Base-by-base conservation (phyloP, 805 yeast species). In the Myxozyma monticola region DNA sequence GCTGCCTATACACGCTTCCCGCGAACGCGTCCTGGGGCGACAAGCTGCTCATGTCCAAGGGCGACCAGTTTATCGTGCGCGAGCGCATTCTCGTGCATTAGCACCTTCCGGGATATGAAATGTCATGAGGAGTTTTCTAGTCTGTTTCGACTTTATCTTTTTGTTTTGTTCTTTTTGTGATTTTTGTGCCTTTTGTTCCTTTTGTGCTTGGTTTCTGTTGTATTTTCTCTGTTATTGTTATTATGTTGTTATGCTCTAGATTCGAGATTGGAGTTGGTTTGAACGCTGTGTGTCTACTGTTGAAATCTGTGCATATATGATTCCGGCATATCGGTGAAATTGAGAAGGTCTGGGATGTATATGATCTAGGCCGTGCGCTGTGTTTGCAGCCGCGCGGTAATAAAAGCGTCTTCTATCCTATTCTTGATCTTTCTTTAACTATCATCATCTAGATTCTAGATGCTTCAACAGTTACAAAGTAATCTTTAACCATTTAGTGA, bases 21-120 rank as follows among this genome's bases (percentile, higher is more conserved):
- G 59, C 59, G 7, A 48, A 54, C 36, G 43, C 53, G 15, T 44
- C 51, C 18, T 54, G 59, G 59, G 59, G 59, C n/a, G 59, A 54
- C 29, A 50, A 51, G 49, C 24, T 54, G 12, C 36, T 54, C 20
- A 42, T 54, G 48, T 12, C 49, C 8, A 42, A 39, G 20, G 59
- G 52, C 38, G 59, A 54, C 40, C 37, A 35, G 18, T 51, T 52
- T 35, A 26, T 54, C 17, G 43, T 54, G 14, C 57, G 59, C 25
- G 53, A 54, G 39, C 46, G 59, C n/a, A 22, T 54, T 14, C 21
- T 48, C 14, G 48, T 40, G 15, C 30, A 20, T 2, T 39, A 15
- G 21, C 24, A 6, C n/a, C n/a, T n/a, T n/a, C n/a, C n/a, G n/a
- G n/a, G 14, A 6, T 6, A 33, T 12, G 21, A 15, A 18, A 7